Evolutionary conservation across 305 asterid genomes (phyloP), one percentile per base, ranked within the genome.

Genomic region (Plantago coronopus): DNA sequence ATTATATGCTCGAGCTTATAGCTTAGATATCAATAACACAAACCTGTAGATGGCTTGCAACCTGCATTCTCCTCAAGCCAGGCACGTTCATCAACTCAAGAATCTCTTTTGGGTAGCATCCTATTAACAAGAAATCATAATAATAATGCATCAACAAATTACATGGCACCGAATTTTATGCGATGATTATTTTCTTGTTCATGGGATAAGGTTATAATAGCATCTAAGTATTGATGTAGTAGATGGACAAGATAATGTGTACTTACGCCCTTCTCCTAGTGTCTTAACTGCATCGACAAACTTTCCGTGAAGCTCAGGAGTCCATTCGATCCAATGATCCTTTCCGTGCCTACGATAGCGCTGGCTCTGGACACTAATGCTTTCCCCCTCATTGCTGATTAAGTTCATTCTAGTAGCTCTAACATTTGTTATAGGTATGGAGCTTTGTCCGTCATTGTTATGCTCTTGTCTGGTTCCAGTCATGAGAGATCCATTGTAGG

Each of bases 21-120:
- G 12, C 19, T 15, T 51, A 23, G 19, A 29, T n/a, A 4, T 13
- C 38, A 51, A 23, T 37, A 11, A 23, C n/a, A 47, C 13, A 50
- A 75, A 34, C 95, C 83, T 83, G 83, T 0, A 84, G 80, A 63
- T 84, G 88, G 40, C 82, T 85, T 0, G 83, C 86, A 17, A 85
- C 90, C 62, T 83, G 86, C 81, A 78, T 71, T 68, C 83, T 79
- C 0, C 81, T 81, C 16, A 85, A 81, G 7, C 75, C 80, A 1
- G 86, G 82, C 17, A 63, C 84, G 23, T 81, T 64, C 90, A 83
- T 83, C 12, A 69, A 12, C 42, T 78, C 74, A 14, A 69, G 77
- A 3, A 83, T 83, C 11, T 83, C 84, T 55, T 63, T 77, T 0
- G 94, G 86, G 17, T 62, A 79, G 48, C 90, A 85, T 47, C 72